phyloP scores from a whole-genome alignment of 1,284 basidiomycete species.

The Naganishia sp. region DNA sequence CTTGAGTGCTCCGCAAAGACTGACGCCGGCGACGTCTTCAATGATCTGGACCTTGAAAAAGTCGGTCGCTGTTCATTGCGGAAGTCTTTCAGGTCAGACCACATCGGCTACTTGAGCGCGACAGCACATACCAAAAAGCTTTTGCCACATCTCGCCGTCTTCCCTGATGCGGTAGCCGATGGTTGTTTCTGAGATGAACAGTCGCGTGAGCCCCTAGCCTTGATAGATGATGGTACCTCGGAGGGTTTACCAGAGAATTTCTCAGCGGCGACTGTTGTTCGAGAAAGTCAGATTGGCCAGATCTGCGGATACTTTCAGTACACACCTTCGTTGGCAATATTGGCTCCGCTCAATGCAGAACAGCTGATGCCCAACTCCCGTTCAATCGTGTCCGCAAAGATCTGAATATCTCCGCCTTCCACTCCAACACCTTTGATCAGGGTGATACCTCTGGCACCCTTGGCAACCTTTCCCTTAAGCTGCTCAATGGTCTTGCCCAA shows the following conservation, averaged over 20 bases:
- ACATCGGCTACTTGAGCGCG: not conserved
- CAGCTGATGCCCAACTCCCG: slow-evolving; percentile 59
- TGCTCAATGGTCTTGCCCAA: slow-evolving; percentile 50
- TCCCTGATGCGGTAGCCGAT: slow-evolving; percentile 58
- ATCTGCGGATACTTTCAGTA: not conserved
- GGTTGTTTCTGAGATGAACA: slow-evolving; percentile 58
- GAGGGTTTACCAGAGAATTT: slow-evolving; percentile 56
- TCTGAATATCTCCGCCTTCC: slow-evolving; percentile 57
- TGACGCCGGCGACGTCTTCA: slow-evolving; percentile 61
- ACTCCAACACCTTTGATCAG: slow-evolving; percentile 61
- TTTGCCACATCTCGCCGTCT: slow-evolving; percentile 56
- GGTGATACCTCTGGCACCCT: slow-evolving; percentile 55
- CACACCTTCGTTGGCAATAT: slow-evolving; percentile 61
- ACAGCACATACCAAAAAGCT: slow-evolving; percentile 52
- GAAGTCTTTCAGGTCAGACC: not conserved
- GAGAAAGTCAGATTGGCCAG: not conserved
- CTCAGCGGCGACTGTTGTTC: slow-evolving; percentile 53
- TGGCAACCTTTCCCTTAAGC: slow-evolving; percentile 54
- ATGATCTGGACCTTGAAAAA: slow-evolving; percentile 60
- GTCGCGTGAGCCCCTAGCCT: not conserved
- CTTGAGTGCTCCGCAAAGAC: slow-evolving; percentile 62
- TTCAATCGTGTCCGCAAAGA: slow-evolving; percentile 63
- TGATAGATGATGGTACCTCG: slow-evolving; percentile 31
- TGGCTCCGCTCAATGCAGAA: slow-evolving; percentile 62
- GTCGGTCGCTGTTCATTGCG: slow-evolving; percentile 45